These are phyloP conservation scores for Oxytropis ochrocephala DNA, from an alignment of 306 rosid genomes.

Conservation along the genomic window DNA sequence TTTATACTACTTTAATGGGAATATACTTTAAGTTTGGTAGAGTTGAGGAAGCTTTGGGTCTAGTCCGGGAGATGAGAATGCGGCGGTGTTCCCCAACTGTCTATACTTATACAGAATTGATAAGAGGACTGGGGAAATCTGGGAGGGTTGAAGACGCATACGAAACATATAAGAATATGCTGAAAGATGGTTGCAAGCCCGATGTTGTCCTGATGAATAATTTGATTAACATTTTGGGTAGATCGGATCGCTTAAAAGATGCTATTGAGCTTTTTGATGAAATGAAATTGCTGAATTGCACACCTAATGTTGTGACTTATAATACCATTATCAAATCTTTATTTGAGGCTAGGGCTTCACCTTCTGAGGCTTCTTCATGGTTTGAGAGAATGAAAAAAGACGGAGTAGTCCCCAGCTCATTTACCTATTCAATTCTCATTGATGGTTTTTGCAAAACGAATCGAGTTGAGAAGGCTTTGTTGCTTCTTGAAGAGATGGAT, in stretches of 20 bases:
- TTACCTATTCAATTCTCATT: conserved; percentile 82
- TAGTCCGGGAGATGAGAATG: conserved; percentile 65
- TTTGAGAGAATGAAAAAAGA: conserved; percentile 79
- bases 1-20: conserved; percentile 64
- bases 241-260: conserved; percentile 57
- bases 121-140: conserved; percentile 81
- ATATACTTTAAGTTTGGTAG: conserved; percentile 58
- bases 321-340: conserved; percentile 70
- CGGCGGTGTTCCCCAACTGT: conserved; percentile 66
- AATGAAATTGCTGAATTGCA: conserved; percentile 53
- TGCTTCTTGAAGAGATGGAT: conserved; percentile 99
- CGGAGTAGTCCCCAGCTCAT: conserved; percentile 67
- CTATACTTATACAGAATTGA: conserved; percentile 73
- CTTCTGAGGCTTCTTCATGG: conserved; percentile 62
- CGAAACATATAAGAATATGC: conserved; percentile 43
- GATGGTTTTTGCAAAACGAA: conserved; percentile 91
- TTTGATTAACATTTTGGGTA: conserved; percentile 72
- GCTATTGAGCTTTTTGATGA: conserved; percentile 55
- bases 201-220: conserved; percentile 81
- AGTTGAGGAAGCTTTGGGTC: conserved; percentile 58
- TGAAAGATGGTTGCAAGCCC: conserved; percentile 65
- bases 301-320: conserved; percentile 76
- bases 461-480: conserved; percentile 73
- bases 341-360: conserved; percentile 63
- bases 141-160: conserved; percentile 78